Percentiles rank a stretch among this genome's conserved stretches.
These are phyloP conservation scores for Leccinum truebloodii DNA, from an alignment of 768 basidiomycete species.

Conservation along the genomic window DNA sequence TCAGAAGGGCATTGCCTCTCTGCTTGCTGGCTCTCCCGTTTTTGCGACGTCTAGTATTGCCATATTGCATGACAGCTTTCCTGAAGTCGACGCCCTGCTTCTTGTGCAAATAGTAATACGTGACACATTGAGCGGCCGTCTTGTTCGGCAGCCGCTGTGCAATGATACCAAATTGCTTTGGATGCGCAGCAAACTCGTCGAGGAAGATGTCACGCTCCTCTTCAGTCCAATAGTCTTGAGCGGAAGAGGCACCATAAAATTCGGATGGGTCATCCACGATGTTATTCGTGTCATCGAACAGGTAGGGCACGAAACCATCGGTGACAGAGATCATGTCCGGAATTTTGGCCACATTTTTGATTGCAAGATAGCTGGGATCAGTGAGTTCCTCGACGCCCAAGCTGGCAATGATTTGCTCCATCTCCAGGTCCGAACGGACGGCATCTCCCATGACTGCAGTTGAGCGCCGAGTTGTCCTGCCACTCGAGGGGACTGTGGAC, in stretches of 20 bases:
- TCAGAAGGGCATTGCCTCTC: constrained; percentile 78
- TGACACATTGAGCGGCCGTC: constrained; percentile 84
- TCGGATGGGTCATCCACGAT: constrained; percentile 72
- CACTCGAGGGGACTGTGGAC: constrained; percentile 40
- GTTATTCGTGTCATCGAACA: constrained; percentile 86
- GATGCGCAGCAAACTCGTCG: constrained; percentile 78
- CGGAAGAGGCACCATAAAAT: constrained; percentile 72
- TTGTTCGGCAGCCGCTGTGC: constrained; percentile 80
- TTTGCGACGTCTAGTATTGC: constrained; percentile 65
- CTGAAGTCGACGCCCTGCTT: constrained; percentile 85
- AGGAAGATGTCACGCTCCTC: constrained; percentile 79
- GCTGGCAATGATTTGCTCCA: constrained; percentile 96
- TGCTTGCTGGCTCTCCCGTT: constrained; percentile 63
- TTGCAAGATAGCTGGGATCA: constrained; percentile 88
- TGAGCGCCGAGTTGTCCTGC: constrained; percentile 72
- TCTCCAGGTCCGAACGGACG: constrained; percentile 92
- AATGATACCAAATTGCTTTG: constrained; percentile 96
- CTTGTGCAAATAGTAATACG: constrained; percentile 95
- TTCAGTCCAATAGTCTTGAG: constrained; percentile 86
- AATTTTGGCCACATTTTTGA: constrained; percentile 80
- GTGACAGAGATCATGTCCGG: constrained; percentile 88
- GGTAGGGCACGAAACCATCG: constrained; percentile 56
- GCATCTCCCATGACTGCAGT: constrained; percentile 78
- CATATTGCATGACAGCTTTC: constrained; percentile 65
- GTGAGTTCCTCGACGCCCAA: constrained; percentile 89